phyloP scores from a whole-genome alignment of 148 eudicot species.

The Nepenthes gracilis region DNA sequence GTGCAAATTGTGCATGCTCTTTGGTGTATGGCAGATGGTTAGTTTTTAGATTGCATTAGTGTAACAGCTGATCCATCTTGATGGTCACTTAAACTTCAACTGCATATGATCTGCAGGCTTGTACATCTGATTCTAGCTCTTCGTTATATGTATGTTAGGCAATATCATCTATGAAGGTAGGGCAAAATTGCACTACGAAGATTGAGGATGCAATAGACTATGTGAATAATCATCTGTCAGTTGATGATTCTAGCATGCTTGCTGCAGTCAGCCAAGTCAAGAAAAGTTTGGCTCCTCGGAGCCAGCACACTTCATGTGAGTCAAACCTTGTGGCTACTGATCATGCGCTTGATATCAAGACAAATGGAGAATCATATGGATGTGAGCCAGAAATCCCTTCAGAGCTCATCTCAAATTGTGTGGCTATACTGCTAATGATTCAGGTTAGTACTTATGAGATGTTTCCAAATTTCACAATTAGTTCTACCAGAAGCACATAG shows the following conservation, averaged over 20 bases:
- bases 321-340: slow-evolving; percentile 14
- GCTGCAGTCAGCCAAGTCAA: slow-evolving; percentile 15
- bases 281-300: slow-evolving; percentile 19
- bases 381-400: slow-evolving; percentile 47
- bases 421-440: slow-evolving; percentile 80
- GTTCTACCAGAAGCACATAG: background rate
- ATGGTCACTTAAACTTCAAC: background rate
- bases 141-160: slow-evolving; percentile 35
- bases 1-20: background rate
- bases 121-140: slow-evolving; percentile 6
- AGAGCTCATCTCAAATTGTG: slow-evolving; percentile 72
- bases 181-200: slow-evolving; percentile 28
- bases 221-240: slow-evolving; percentile 41
- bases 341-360: slow-evolving; percentile 26
- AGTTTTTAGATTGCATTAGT: background rate
- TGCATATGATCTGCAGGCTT: background rate
- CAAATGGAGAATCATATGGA: slow-evolving; percentile 25
- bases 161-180: slow-evolving; percentile 42
- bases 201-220: slow-evolving; percentile 64
- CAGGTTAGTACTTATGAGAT: slow-evolving; percentile 42
- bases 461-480: background rate
- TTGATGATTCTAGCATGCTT: slow-evolving; percentile 37
- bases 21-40: background rate
- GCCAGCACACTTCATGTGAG: slow-evolving; percentile 20
- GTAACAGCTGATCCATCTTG: background rate